Conservation (phyloP, 352 stramenopile genomes). For the Peronosclerospora sorghi region DNA sequence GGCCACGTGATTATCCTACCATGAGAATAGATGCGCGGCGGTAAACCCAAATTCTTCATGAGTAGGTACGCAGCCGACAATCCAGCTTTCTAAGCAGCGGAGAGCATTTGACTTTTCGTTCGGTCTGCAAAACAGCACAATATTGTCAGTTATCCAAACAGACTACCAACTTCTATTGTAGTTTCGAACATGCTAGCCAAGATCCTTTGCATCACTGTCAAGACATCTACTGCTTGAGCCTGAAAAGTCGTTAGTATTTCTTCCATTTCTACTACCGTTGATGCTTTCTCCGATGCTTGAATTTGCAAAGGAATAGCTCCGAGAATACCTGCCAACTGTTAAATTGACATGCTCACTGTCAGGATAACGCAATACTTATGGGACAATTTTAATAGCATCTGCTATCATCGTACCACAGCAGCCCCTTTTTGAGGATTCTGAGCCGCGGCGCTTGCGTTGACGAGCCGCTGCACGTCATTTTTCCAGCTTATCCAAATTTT, state of each 20-base stretch:
- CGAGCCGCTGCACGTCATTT: constrained; percentile 30
- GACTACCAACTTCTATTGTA: not conserved
- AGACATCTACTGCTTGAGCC: constrained; percentile 27
- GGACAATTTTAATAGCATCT: not conserved
- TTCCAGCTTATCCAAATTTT: constrained; percentile 37
- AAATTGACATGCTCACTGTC: constrained; percentile 1
- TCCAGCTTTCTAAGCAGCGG: constrained; percentile 55
- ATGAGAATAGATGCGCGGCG: constrained; percentile 24
- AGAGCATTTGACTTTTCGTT: constrained; percentile 29
- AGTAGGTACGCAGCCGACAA: constrained; percentile 39
- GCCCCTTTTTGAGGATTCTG: constrained; percentile 21
- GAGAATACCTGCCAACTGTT: constrained; percentile 38
- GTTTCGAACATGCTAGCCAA: constrained; percentile 32
- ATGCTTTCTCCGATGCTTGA: constrained; percentile 13
- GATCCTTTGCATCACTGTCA: constrained; percentile 29
- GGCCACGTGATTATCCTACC: constrained; percentile 5
- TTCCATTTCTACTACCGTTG: constrained; percentile 16
- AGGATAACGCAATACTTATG: not conserved
- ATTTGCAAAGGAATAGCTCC: constrained; percentile 41
- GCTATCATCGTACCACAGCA: constrained; percentile 18
- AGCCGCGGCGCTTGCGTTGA: constrained; percentile 25
- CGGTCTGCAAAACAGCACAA: constrained; percentile 15
- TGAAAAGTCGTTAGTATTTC: constrained; percentile 25
- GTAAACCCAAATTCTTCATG: constrained; percentile 40
- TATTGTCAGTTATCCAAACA: not conserved